Percentiles rank a stretch among this genome's conserved stretches.
phyloP scores from a whole-genome alignment of 2,329 filamentous ascomycete species.

The Parascedosporium putredinis region DNA sequence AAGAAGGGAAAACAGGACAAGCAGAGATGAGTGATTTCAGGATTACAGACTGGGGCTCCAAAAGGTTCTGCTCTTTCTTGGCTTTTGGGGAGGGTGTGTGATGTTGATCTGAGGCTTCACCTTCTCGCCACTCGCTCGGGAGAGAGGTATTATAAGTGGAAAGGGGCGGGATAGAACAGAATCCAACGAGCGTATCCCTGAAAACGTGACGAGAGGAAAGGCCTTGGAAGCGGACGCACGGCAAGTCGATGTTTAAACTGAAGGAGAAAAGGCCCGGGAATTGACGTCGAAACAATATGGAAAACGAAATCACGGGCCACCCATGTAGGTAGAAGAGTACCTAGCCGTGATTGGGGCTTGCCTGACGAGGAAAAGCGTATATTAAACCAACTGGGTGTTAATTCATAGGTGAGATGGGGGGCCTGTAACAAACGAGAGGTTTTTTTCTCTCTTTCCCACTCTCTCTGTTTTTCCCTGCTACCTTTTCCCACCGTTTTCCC shows the following conservation, averaged over 20 bases:
- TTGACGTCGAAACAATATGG: not conserved
- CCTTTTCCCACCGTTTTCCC: no score
- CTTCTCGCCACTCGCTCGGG: not conserved
- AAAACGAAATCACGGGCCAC: not conserved
- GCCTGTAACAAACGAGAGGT: no score
- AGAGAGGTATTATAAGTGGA: not conserved
- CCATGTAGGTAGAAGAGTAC: not conserved
- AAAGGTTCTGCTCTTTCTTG: not conserved
- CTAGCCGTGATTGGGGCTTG: not conserved
- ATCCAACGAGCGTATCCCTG: not conserved
- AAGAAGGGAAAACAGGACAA: no score
- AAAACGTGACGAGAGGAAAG: not conserved
- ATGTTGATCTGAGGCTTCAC: not conserved
- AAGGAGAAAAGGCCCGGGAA: not conserved
- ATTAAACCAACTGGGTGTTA: conserved; percentile 1
- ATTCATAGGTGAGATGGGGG: no score
- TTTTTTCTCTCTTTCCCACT: no score
- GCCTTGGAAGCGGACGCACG: not conserved
- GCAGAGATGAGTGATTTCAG: not conserved
- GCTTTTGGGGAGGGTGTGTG: not conserved
- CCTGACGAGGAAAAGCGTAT: not conserved
- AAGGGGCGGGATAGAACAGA: not conserved
- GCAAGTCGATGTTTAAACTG: not conserved
- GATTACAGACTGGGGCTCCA: not conserved
- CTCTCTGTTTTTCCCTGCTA: no score